Conservation (phyloP, 306 rosid genomes). For the Prunus kanzakura region DNA sequence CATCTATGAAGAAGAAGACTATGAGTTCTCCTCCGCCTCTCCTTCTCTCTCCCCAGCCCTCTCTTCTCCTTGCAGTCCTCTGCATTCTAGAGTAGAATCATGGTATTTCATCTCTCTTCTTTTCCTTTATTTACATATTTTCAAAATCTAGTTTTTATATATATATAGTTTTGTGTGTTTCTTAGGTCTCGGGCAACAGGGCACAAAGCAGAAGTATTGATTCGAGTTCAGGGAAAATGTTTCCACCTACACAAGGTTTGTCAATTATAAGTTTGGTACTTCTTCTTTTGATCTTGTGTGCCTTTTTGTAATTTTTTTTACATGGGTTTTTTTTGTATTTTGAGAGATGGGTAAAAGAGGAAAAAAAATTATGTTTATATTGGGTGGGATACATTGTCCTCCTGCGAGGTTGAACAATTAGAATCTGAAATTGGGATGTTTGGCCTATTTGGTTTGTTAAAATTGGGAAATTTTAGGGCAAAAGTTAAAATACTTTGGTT, state of each 20-base stretch:
- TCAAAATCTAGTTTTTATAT: neutral
- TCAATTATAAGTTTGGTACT: neutral
- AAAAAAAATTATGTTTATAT: neutral
- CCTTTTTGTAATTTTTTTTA: neutral
- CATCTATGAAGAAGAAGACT: conserved; percentile 72
- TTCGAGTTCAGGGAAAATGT: conserved; percentile 64
- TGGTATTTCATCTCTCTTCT: conserved; percentile 37
- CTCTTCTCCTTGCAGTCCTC: conserved; percentile 62
- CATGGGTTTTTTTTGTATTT: neutral
- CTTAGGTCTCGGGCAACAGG: conserved; percentile 52
- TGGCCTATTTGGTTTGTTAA: neutral
- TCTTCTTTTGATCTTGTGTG: too few relatives aligned
- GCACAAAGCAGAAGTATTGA: conserved; percentile 46
- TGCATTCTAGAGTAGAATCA: conserved; percentile 49
- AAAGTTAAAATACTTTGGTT: neutral
- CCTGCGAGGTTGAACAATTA: neutral
- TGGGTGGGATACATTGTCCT: neutral
- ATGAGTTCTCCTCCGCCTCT: conserved; percentile 56
- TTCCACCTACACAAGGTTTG: conserved; percentile 82
- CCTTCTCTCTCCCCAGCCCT: conserved; percentile 56
- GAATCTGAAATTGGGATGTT: neutral
- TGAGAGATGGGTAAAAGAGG: neutral
- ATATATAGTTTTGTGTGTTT: neutral
- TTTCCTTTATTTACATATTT: too few relatives aligned
- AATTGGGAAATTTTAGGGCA: neutral